Conservation (phyloP, 192 early-diverging fungal genomes). For the Coemansia sp. region DNA sequence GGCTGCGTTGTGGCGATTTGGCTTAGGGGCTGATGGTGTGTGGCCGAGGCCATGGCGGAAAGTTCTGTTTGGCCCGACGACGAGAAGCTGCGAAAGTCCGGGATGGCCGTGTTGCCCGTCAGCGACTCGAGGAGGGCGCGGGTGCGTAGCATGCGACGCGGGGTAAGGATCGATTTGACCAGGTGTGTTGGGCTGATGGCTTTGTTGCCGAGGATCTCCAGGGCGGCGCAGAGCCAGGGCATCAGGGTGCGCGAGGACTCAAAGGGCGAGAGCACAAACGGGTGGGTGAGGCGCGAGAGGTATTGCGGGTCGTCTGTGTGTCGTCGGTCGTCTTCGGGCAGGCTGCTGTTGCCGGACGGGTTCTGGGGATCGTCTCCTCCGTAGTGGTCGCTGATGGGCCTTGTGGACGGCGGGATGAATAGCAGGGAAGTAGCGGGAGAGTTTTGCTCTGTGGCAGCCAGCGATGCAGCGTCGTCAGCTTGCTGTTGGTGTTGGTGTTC, state of each 20-base stretch:
- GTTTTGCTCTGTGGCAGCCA: too few relatives aligned
- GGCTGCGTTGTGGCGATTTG: not conserved
- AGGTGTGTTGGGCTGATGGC: slow-evolving; percentile 44
- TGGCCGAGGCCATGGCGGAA: not conserved
- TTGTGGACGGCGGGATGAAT: not conserved
- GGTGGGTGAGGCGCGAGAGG: slow-evolving; percentile 3
- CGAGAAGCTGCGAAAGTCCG: slow-evolving; percentile 34
- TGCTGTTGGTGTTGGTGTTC: not conserved
- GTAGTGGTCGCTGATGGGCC: not conserved
- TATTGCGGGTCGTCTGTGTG: not conserved
- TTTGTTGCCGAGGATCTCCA: slow-evolving; percentile 43
- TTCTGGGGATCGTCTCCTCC: not conserved
- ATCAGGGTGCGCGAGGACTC: slow-evolving; percentile 34
- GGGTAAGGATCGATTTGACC: slow-evolving; percentile 40
- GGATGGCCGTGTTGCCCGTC: slow-evolving; percentile 17
- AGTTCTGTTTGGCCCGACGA: not conserved
- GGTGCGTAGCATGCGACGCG: slow-evolving; percentile 44
- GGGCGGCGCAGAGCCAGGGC: slow-evolving; percentile 39
- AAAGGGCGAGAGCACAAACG: slow-evolving; percentile 40
- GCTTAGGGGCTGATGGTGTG: slow-evolving; percentile 1
- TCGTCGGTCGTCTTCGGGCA: not conserved
- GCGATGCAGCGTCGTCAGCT: not conserved
- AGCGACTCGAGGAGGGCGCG: slow-evolving; percentile 43
- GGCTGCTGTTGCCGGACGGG: not conserved
- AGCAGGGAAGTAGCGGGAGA: not conserved